Percentiles rank a stretch among this genome's conserved stretches.
These are phyloP conservation scores for Catenaria anguillulae DNA, from an alignment of 371 early-diverging fungal species.

Conservation along the genomic window DNA sequence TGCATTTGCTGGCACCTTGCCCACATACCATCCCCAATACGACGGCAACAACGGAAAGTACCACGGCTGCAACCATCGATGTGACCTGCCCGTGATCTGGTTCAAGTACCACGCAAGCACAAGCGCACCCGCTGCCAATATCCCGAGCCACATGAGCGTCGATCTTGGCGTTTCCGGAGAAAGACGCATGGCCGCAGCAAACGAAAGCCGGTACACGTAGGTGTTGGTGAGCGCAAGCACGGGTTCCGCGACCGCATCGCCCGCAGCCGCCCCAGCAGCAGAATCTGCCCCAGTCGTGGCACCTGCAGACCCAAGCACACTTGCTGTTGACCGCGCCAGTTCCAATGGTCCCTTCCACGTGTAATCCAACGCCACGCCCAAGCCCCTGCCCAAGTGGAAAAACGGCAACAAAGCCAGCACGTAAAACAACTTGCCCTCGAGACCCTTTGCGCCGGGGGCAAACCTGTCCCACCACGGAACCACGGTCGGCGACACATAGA, in stretches of 20 bases:
- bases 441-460: neutral
- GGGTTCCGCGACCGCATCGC: too few species aligned
- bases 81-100: slow-evolving; percentile 1
- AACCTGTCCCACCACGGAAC: neutral
- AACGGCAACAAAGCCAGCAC: neutral
- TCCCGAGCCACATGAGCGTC: neutral
- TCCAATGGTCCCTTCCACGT: neutral
- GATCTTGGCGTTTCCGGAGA: neutral
- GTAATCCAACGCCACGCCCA: neutral
- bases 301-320: neutral
- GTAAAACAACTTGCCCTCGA: neutral
- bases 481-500: neutral
- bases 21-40: neutral
- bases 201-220: neutral
- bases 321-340: neutral
- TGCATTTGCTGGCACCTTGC: too few species aligned
- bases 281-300: neutral
- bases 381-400: neutral
- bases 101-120: slow-evolving; percentile 1
- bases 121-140: neutral
- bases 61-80: neutral
- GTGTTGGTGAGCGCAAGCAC: neutral
- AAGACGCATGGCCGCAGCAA: neutral
- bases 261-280: too few species aligned
- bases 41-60: neutral